These are phyloP conservation scores for Ophiostoma ulmi DNA, from an alignment of 2,329 filamentous ascomycete species.

Conservation along the genomic window DNA sequence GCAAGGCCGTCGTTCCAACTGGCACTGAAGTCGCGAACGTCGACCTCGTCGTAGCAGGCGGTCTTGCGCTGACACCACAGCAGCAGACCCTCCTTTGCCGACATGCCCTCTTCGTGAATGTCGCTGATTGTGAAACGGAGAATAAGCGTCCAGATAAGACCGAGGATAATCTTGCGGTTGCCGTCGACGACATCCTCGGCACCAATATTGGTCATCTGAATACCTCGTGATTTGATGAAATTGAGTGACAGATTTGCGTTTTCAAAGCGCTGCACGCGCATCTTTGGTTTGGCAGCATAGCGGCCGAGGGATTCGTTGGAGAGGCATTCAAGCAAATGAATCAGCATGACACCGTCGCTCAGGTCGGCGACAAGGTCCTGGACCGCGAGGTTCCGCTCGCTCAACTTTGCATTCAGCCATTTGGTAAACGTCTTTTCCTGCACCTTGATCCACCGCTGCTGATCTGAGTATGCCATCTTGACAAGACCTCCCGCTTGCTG, in stretches of 20 bases:
- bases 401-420: conserved; percentile 98
- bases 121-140: conserved; percentile 96
- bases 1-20: conserved; percentile 98
- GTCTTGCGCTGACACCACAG: conserved; percentile 99
- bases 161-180: conserved; percentile 94
- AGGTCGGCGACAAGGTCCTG: conserved; percentile 84
- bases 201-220: conserved; percentile 97
- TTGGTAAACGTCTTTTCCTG: conserved; percentile 99
- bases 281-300: conserved; percentile 92
- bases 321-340: conserved; percentile 94
- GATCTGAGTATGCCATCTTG: conserved; percentile 58
- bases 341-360: conserved; percentile 89
- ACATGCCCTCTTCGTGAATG: conserved; percentile 97
- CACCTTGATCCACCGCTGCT: conserved; percentile 68
- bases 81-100: conserved; percentile 89
- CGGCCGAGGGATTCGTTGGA: conserved; percentile 90
- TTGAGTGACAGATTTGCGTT: conserved; percentile 95
- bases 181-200: conserved; percentile 98
- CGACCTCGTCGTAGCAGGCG: conserved; percentile 94
- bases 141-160: conserved; percentile 97
- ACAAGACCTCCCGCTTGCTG: conserved; percentile 33
- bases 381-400: conserved; percentile 69
- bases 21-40: conserved; percentile 87
- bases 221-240: conserved; percentile 76
- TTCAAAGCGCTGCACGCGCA: conserved; percentile 94